Conservation (phyloP, 352 stramenopile genomes). For the Pythium dissotocum region DNA sequence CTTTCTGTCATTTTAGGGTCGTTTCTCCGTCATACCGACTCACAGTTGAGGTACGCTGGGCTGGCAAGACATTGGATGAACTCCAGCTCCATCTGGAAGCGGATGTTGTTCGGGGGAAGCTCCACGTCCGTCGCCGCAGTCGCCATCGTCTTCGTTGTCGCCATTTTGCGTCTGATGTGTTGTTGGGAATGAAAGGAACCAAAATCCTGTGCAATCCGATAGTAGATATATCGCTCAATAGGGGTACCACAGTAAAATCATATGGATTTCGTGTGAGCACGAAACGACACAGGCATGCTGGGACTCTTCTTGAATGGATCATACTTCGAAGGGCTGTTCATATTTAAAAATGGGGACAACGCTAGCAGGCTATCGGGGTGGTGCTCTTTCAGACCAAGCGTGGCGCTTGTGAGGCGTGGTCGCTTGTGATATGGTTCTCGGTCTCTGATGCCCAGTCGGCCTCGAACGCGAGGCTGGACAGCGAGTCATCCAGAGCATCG, state of each 20-base stretch:
- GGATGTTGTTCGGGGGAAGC: constrained; percentile 85
- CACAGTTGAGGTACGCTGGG: constrained; percentile 89
- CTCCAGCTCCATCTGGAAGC: constrained; percentile 93
- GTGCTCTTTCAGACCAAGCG: background rate
- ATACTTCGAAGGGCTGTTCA: background rate
- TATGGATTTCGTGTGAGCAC: background rate
- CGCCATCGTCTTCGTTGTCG: background rate
- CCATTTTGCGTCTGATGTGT: background rate
- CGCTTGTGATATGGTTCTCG: background rate
- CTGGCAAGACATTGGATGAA: constrained; percentile 92
- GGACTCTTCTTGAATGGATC: background rate
- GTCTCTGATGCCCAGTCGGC: constrained; percentile 67
- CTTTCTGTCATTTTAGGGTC: background rate
- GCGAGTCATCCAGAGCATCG: constrained; percentile 38
- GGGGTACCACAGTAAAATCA: background rate
- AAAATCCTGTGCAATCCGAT: constrained; percentile 4
- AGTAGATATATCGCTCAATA: background rate
- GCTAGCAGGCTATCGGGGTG: background rate
- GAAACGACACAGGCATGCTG: background rate
- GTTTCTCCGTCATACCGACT: constrained; percentile 14
- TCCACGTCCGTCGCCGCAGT: constrained; percentile 37
- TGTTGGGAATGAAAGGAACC: background rate
- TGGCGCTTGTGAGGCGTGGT: background rate
- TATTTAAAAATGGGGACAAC: background rate
- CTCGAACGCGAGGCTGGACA: constrained; percentile 77